Evolutionary conservation across 1,284 basidiomycete genomes (phyloP).

Genomic region (Puccinia polysora): DNA sequence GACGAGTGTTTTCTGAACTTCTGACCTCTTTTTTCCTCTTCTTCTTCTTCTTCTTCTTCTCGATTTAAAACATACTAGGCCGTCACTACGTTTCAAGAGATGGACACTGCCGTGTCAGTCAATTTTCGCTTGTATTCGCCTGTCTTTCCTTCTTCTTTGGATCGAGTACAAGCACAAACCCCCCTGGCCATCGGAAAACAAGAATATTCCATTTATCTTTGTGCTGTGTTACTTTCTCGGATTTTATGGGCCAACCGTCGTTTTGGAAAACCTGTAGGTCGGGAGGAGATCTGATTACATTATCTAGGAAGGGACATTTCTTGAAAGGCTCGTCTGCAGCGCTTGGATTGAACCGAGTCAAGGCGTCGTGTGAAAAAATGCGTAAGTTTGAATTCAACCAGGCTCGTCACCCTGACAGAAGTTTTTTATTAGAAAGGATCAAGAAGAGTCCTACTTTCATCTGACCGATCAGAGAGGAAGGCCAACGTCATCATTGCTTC

Average conservation of each 20-base stretch:
- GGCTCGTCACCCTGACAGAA: no score
- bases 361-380: constrained; percentile 77
- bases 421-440: no score
- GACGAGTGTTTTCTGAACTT: background rate
- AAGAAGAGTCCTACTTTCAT: no score
- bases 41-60: background rate
- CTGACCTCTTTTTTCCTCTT: background rate
- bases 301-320: constrained; percentile 79
- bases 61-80: constrained; percentile 58
- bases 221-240: background rate
- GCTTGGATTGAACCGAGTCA: constrained; percentile 73
- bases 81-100: constrained; percentile 66
- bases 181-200: background rate
- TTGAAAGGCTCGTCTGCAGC: constrained; percentile 92
- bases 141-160: background rate
- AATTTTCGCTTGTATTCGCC: background rate
- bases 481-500: no score
- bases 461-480: no score
- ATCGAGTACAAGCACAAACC: background rate
- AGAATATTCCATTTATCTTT: background rate
- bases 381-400: no score
- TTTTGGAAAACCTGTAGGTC: background rate
- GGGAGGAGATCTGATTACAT: constrained; percentile 59
- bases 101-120: constrained; percentile 72
- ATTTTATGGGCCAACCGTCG: background rate